Conservation (phyloP, 768 basidiomycete genomes). For the Austroboletus eburneus region DNA sequence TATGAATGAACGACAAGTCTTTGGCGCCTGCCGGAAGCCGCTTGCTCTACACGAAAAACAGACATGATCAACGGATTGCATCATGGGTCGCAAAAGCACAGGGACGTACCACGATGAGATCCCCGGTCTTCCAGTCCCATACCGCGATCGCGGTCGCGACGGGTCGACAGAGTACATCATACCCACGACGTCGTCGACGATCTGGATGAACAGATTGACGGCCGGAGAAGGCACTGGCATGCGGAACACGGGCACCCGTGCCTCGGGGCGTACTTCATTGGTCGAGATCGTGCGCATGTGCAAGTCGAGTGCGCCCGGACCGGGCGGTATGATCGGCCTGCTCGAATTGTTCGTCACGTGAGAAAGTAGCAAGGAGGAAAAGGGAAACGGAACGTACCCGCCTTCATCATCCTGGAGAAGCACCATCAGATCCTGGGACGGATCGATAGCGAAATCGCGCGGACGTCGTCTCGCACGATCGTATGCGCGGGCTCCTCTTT, state of each 20-base stretch:
- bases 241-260: no score
- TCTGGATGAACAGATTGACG: conserved; percentile 41
- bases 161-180: conserved; percentile 32
- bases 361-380: no score
- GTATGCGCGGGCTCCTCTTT: background rate
- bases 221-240: conserved; percentile 21
- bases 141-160: conserved; percentile 22
- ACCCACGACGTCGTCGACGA: conserved; percentile 43
- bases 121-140: conserved; percentile 49
- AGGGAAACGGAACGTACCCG: conserved; percentile 9
- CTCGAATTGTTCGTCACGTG: no score
- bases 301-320: conserved; percentile 29
- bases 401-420: conserved; percentile 30
- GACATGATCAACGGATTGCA: no score
- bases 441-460: conserved; percentile 63
- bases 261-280: conserved; percentile 10
- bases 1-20: conserved; percentile 47
- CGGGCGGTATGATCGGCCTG: background rate
- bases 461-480: conserved; percentile 34
- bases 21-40: conserved; percentile 27
- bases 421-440: conserved; percentile 56
- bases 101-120: conserved; percentile 38
- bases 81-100: no score
- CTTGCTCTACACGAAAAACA: conserved; percentile 20
- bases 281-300: conserved; percentile 44